phyloP scores from a whole-genome alignment of 1,139 yeast genomes.

The Diutina ranongensis region DNA sequence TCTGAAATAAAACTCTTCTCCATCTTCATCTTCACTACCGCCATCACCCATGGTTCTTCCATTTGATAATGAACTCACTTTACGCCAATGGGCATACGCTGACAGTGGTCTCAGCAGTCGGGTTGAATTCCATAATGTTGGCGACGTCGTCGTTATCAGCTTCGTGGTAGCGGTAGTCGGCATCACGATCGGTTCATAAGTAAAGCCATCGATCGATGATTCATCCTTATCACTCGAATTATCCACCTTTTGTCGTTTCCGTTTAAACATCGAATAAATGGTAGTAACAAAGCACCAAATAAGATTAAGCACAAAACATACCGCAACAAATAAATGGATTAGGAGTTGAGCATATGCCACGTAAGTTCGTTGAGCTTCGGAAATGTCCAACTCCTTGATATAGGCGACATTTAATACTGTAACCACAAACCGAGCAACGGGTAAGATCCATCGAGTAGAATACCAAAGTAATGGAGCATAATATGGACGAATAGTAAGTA shows the following conservation, averaged over 20 bases:
- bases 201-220: not conserved
- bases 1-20: not conserved
- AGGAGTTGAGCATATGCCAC: slow-evolving; percentile 30
- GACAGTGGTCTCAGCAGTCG: slow-evolving; percentile 2
- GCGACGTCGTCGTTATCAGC: slow-evolving; percentile 7
- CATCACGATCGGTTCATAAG: not conserved
- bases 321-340: slow-evolving; percentile 27
- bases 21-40: not conserved
- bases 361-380: slow-evolving; percentile 26
- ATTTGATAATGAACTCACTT: not conserved
- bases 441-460: slow-evolving; percentile 26
- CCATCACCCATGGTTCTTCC: not conserved
- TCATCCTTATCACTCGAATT: not conserved
- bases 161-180: slow-evolving; percentile 1
- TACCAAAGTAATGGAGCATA: slow-evolving; percentile 27
- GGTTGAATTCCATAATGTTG: not conserved
- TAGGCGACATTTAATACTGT: slow-evolving; percentile 33
- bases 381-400: slow-evolving; percentile 18
- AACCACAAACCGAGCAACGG: slow-evolving; percentile 25
- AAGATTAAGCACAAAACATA: slow-evolving; percentile 25
- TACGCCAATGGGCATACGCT: slow-evolving; percentile 4
- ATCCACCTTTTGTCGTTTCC: not conserved
- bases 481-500: slow-evolving; percentile 28
- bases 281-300: slow-evolving; percentile 21
- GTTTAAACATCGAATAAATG: slow-evolving; percentile 7